phyloP scores from a whole-genome alignment of 805 yeast species.

The Barnettozyma salicaria region DNA sequence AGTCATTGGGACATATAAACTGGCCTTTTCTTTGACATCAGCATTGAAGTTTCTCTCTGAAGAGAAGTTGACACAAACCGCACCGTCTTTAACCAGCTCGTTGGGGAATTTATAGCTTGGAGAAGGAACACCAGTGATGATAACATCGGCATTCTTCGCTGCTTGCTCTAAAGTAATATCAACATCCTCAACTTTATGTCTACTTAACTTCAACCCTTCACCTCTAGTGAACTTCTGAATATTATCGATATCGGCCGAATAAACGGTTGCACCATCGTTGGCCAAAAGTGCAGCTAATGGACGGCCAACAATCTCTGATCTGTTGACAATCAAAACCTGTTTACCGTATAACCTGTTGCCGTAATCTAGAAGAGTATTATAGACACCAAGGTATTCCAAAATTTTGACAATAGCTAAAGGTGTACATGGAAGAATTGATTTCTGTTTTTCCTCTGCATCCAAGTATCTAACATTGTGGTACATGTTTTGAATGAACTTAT shows the following conservation, averaged over 20 bases:
- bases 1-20: slow-evolving; percentile 88
- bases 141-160: slow-evolving; percentile 76
- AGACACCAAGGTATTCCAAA: slow-evolving; percentile 82
- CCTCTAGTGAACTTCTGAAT: slow-evolving; percentile 93
- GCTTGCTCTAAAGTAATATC: slow-evolving; percentile 52
- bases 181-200: slow-evolving; percentile 73
- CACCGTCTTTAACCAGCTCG: slow-evolving; percentile 74
- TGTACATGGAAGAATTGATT: slow-evolving; percentile 92
- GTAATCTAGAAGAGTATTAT: slow-evolving; percentile 73
- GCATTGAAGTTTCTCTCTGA: slow-evolving; percentile 84
- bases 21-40: slow-evolving; percentile 76
- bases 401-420: slow-evolving; percentile 93
- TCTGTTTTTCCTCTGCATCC: slow-evolving; percentile 59
- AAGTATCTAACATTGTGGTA: slow-evolving; percentile 87
- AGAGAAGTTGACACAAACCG: slow-evolving; percentile 85
- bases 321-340: slow-evolving; percentile 82
- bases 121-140: slow-evolving; percentile 94
- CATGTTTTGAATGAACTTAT: slow-evolving; percentile 85
- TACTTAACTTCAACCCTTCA: slow-evolving; percentile 71
- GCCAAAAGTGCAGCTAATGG: slow-evolving; percentile 95
- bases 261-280: slow-evolving; percentile 95
- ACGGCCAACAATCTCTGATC: slow-evolving; percentile 96
- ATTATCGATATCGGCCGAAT: slow-evolving; percentile 82
- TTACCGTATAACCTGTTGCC: slow-evolving; percentile 94
- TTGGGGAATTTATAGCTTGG: slow-evolving; percentile 80